phyloP scores from a whole-genome alignment of 1,284 basidiomycete species.

The Grifola frondosa region DNA sequence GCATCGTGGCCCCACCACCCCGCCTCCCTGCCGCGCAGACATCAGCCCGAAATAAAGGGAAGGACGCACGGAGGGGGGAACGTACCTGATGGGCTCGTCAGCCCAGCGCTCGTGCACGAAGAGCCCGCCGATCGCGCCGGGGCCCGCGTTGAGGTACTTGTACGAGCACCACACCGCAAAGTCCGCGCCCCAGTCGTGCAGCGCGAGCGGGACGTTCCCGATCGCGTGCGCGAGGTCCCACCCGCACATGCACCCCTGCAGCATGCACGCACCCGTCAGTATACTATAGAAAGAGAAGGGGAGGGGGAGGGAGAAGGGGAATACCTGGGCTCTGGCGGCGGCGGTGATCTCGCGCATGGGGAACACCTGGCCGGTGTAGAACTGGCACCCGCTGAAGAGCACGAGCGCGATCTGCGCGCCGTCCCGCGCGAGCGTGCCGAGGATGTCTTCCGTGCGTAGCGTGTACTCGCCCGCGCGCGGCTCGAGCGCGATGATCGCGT shows the following conservation, averaged over 20 bases:
- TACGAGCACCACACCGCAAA: slow-evolving; percentile 99
- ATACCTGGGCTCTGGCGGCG: slow-evolving; percentile 79
- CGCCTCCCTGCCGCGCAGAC: slow-evolving; percentile 59
- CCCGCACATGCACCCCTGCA: slow-evolving; percentile 86
- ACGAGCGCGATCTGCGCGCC: slow-evolving; percentile 82
- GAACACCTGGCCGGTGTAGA: slow-evolving; percentile 97
- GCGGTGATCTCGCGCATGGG: slow-evolving; percentile 82
- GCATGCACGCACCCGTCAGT: slow-evolving; percentile 7
- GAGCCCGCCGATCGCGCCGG: slow-evolving; percentile 92
- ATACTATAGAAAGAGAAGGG: neutral
- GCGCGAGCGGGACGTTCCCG: slow-evolving; percentile 86
- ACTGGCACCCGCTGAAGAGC: slow-evolving; percentile 90
- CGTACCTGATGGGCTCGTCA: slow-evolving; percentile 35
- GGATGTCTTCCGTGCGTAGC: slow-evolving; percentile 90
- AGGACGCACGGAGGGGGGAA: neutral
- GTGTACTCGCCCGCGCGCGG: slow-evolving; percentile 84
- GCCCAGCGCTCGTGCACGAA: slow-evolving; percentile 87
- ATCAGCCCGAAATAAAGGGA: slow-evolving; percentile 7
- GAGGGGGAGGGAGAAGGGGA: neutral
- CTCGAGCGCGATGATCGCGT: slow-evolving; percentile 76
- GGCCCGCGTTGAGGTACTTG: slow-evolving; percentile 97
- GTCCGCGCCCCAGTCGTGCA: slow-evolving; percentile 95
- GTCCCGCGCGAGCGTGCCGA: slow-evolving; percentile 72
- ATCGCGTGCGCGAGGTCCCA: slow-evolving; percentile 97
- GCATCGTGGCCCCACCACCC: slow-evolving; percentile 99